A percentile compares a stretch with the other conserved stretches of the same genome.
Evolutionary conservation across 176 grass and related monocot genomes (phyloP).

Genomic region (Panicum miliaceum): DNA sequence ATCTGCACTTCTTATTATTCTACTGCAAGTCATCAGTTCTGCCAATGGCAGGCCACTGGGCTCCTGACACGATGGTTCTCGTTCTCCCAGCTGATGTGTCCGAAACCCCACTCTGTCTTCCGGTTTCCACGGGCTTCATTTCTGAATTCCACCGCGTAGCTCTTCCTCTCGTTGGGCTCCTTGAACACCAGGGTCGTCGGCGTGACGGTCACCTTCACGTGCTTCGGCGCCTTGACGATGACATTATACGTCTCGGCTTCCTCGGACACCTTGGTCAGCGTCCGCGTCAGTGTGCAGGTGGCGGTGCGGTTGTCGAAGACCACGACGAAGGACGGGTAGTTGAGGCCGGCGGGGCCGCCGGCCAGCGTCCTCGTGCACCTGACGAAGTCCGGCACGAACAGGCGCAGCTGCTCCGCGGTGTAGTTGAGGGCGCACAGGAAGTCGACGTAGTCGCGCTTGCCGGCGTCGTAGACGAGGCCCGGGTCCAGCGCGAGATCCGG

Average conservation of each 20-base stretch:
- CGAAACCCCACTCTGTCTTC: not conserved
- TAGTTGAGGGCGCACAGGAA: slow-evolving; percentile 54
- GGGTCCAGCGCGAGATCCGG: not conserved
- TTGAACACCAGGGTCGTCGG: slow-evolving; percentile 55
- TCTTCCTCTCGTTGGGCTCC: slow-evolving; percentile 19
- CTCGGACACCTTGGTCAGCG: slow-evolving; percentile 17
- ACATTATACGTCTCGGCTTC: slow-evolving; percentile 36
- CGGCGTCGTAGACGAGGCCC: slow-evolving; percentile 31
- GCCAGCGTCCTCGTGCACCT: slow-evolving; percentile 18
- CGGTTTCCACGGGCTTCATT: not conserved
- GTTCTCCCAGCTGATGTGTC: slow-evolving; percentile 45
- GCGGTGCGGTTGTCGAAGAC: slow-evolving; percentile 18
- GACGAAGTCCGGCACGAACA: slow-evolving; percentile 13
- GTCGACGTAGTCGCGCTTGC: not conserved
- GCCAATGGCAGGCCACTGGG: not conserved
- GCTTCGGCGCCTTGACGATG: slow-evolving; percentile 12
- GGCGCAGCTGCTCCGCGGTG: slow-evolving; percentile 40
- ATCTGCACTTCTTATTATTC: not conserved
- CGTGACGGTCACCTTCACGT: slow-evolving; percentile 41
- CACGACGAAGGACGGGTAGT: slow-evolving; percentile 66
- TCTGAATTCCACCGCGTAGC: slow-evolving; percentile 57
- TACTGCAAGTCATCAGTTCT: not conserved
- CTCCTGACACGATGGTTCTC: not conserved
- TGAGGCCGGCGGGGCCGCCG: slow-evolving; percentile 39
- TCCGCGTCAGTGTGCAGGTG: slow-evolving; percentile 12